Base-by-base conservation (phyloP, 1,284 basidiomycete species). In the Pyrrhoderma noxium region DNA sequence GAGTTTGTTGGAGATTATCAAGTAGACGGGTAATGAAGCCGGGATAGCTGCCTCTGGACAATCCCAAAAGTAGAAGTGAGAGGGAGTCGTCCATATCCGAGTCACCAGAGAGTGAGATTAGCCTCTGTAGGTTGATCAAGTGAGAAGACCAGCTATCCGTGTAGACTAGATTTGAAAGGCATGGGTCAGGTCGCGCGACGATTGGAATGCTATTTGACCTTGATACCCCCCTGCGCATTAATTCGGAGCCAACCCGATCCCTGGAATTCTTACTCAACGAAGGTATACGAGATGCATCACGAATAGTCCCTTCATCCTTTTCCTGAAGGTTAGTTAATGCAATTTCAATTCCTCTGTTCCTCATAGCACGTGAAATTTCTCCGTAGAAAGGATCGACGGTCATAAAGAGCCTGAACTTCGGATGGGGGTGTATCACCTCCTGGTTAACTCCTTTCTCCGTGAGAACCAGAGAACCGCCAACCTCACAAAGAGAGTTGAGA, bases 341-440 rank as follows among this genome's bases (percentile, higher is more conserved):
- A 35, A 99, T 77, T 66, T 99, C 96, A 39, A 98, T 75, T 34
- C 95, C 96, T 58, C 96, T 84, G 66, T 99, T 99, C 38, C 96
- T 83, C 96, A 99, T 99, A 1, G 96, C 96, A 36, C 96, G 78
- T 5, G 95, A 98, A 8, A 99, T 73, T 68, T 99, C 96, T 45
- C 96, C 97, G 58, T 88, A 78, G 55, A 84, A 81, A 18, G 93
- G 87, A 63, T 99, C 91, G 52, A 96, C 82, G 3, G 85, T 82
- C 93, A 99, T 96, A 68, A 99, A 89, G 8, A 99, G 72, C 31
- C 94, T 79, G 71, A 99, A 99, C 60, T 86, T 73, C 1, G 86
- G 78, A 65, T 99, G 93, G 1, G 96, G 94, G 22, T 67, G 74
- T 55, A 99, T 70, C 45, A 85, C 68, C 58, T 89, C 82, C 0